A percentile compares a stretch with the other conserved stretches of the same genome.
Evolutionary conservation across 108 stramenopile species (phyloP).

Genomic region (Nitzschia sp.): DNA sequence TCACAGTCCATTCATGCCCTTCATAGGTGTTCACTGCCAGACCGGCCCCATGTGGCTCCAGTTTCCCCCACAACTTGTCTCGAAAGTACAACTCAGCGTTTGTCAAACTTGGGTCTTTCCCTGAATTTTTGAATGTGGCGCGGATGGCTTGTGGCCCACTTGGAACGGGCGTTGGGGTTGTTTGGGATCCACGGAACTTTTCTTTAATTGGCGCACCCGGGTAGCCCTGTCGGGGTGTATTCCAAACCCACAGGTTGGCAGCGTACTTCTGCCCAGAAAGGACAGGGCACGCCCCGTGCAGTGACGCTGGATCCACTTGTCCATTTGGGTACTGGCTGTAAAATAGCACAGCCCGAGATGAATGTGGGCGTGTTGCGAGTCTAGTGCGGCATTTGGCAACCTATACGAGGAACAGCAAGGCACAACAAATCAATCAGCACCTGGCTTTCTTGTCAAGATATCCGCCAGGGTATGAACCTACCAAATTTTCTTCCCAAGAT

Average conservation of each 20-base stretch:
- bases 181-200: constrained; percentile 30
- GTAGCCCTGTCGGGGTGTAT: constrained; percentile 53
- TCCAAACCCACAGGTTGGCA: constrained; percentile 80
- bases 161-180: not conserved
- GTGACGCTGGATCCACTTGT: constrained; percentile 47
- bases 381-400: constrained; percentile 63
- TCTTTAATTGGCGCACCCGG: constrained; percentile 55
- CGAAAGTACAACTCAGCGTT: constrained; percentile 58
- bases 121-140: constrained; percentile 63
- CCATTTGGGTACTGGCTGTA: constrained; percentile 87
- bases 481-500: constrained; percentile 85
- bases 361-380: constrained; percentile 69
- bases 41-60: constrained; percentile 55
- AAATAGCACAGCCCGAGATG: constrained; percentile 80
- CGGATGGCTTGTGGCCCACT: constrained; percentile 26
- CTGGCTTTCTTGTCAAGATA: not conserved
- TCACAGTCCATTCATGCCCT: constrained; percentile 79
- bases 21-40: constrained; percentile 70
- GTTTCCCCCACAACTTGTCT: constrained; percentile 72
- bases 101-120: constrained; percentile 48
- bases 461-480: constrained; percentile 12
- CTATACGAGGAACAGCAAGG: constrained; percentile 6
- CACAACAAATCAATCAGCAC: not conserved
- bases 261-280: constrained; percentile 66
- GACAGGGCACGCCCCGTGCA: constrained; percentile 92